Conservation (phyloP, 106 monocot species). For the Posidonia australis region DNA sequence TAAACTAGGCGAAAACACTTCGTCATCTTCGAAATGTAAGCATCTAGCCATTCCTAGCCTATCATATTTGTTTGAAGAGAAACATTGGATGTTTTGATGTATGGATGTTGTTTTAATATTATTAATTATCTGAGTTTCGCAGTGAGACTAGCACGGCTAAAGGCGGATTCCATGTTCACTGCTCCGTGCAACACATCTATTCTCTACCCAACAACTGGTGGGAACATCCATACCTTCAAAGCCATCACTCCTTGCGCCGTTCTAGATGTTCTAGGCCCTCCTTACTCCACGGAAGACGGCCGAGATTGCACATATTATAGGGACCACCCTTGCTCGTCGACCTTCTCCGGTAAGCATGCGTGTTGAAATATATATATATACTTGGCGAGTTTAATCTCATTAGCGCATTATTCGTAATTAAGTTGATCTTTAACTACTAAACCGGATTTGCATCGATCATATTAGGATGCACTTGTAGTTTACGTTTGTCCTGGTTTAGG, state of each 20-base stretch:
- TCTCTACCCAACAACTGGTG: conserved; percentile 63
- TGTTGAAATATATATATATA: too few species aligned
- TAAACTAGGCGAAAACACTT: conserved; percentile 1
- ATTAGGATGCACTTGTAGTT: too few species aligned
- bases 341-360: too few species aligned
- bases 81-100: conserved; percentile 7
- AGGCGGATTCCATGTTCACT: conserved; percentile 42
- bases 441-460: too few species aligned
- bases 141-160: conserved; percentile 36
- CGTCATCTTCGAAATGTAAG: conserved; percentile 27
- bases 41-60: too few species aligned
- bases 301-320: conserved; percentile 70
- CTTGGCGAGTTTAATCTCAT: too few species aligned
- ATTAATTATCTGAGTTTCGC: background rate
- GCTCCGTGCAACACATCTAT: conserved; percentile 56
- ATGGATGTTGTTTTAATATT: too few species aligned
- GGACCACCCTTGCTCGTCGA: conserved; percentile 23
- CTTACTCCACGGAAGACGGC: conserved; percentile 50
- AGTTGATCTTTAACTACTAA: too few species aligned
- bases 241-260: conserved; percentile 58
- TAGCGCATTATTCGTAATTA: too few species aligned
- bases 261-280: conserved; percentile 71
- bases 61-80: too few species aligned
- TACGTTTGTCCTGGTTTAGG: too few species aligned
- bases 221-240: conserved; percentile 66